phyloP scores from a whole-genome alignment of 73 alveolate genomes.

The Paramecium tetraurelia region DNA sequence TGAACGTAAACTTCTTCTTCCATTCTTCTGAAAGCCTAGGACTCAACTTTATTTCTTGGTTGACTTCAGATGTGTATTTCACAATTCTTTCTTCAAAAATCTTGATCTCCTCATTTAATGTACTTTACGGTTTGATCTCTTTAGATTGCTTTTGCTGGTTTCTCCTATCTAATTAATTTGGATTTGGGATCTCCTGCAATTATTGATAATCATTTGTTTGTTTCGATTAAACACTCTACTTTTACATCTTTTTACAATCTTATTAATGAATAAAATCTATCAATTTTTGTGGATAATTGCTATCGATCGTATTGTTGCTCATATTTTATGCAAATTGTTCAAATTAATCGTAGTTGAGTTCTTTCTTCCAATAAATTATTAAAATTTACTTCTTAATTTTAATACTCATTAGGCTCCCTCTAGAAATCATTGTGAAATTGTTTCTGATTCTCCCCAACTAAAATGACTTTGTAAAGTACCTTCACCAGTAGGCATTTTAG shows the following conservation, averaged over 20 bases:
- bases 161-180: neutral
- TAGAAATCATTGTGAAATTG: neutral
- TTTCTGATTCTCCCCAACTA: neutral
- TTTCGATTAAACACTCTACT: neutral
- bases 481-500: neutral
- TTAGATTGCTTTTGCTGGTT: neutral
- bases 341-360: neutral
- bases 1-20: neutral
- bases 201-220: neutral
- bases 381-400: neutral
- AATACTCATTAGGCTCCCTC: neutral
- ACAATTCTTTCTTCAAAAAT: neutral
- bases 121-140: neutral
- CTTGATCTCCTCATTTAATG: neutral
- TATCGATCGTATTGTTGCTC: neutral
- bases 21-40: neutral
- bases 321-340: neutral
- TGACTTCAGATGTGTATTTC: neutral
- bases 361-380: neutral
- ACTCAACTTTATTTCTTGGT: neutral
- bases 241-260: neutral
- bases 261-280: neutral
- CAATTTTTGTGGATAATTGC: neutral
- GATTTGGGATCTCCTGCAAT: neutral
- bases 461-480: neutral